Percentiles rank a stretch among this genome's conserved stretches.
Conservation (phyloP, 345 rosid species). For the Camelina neglecta region DNA sequence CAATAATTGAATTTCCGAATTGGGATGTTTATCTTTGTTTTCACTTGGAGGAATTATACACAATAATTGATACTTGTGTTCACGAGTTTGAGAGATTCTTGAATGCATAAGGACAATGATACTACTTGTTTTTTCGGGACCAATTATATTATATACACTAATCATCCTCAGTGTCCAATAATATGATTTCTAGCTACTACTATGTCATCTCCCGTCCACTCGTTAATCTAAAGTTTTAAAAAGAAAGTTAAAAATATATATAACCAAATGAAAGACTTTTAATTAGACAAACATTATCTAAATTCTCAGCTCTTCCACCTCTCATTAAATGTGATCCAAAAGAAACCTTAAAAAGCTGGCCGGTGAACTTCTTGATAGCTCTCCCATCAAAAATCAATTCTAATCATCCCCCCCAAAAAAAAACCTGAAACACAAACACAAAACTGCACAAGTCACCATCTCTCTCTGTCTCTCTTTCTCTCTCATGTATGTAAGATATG, state of each 20-base stretch:
- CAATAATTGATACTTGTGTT: conserved; percentile 14
- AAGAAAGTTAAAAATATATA: neutral
- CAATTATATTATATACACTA: conserved; percentile 29
- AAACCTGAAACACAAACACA: conserved; percentile 21
- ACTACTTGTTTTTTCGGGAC: neutral
- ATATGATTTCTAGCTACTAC: conserved; percentile 23
- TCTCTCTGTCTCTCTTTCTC: conserved; percentile 11
- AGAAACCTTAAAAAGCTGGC: conserved; percentile 39
- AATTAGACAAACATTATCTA: conserved; percentile 32
- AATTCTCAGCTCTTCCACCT: conserved; percentile 36
- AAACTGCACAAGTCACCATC: conserved; percentile 32
- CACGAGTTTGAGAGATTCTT: conserved; percentile 35
- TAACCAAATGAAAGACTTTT: conserved; percentile 5
- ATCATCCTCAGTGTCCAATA: conserved; percentile 19
- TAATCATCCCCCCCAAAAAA: neutral
- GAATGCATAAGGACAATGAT: conserved; percentile 33
- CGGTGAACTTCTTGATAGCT: conserved; percentile 15
- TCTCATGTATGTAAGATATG: conserved; percentile 43
- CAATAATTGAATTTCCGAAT: too few relatives aligned
- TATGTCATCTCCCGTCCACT: conserved; percentile 32
- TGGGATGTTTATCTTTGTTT: too few relatives aligned
- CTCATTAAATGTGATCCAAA: conserved; percentile 37
- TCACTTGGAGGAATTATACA: neutral
- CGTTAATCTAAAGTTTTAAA: conserved; percentile 20
- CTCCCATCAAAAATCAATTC: conserved; percentile 28